Evolutionary conservation across 352 stramenopile genomes (phyloP), one percentile per base, ranked within the genome.

Genomic region (Thraustochytrium striatum): DNA sequence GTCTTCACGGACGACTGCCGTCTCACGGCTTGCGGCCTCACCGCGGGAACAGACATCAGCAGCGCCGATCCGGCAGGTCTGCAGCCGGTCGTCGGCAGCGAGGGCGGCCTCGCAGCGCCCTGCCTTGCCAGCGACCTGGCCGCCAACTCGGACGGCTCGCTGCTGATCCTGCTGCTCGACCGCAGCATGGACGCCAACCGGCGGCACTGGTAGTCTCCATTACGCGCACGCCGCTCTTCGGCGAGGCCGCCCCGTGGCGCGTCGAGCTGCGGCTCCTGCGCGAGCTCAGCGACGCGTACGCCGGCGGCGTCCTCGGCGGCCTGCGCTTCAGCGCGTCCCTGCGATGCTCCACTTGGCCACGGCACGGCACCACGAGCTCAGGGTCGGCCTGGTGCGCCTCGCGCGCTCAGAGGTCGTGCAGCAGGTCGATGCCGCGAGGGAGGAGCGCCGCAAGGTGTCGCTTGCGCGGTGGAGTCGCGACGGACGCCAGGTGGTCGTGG

Each of bases 391-490:
- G 21, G 30, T 75, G 41, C 58, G 68, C 28, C 44, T 75, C 25
- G 65, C 65, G 52, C 65, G 36, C 25, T 62, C 43, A 2, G 65
- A 75, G 25, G 39, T 75, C 21, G 65, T 75, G 52, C 65, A 72
- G 65, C 65, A 75, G 35, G 65, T 75, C 7, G 65, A 75, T 8
- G 65, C 32, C 11, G 28, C 41, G 21, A 62, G 8, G 13, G 9
- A 68, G 2, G 11, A 38, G 35, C 19, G n/a, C 30, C 19, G 7
- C 3, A 25, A 61, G 1, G n/a, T 75, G 1, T 8, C 0, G 25
- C 44, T 19, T 5, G 65, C 41, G 0, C 5, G 11, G 8, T 75
- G 65, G 65, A 75, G 30, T 5, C n/a, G 28, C 3, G 11, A 58
- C 9, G 65, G 52, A 7, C 7, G 36, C 21, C 41, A 39, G 13